phyloP scores from a whole-genome alignment of 805 yeast species.

The baker's yeast (Saccharomyces cerevisiae) region DNA sequence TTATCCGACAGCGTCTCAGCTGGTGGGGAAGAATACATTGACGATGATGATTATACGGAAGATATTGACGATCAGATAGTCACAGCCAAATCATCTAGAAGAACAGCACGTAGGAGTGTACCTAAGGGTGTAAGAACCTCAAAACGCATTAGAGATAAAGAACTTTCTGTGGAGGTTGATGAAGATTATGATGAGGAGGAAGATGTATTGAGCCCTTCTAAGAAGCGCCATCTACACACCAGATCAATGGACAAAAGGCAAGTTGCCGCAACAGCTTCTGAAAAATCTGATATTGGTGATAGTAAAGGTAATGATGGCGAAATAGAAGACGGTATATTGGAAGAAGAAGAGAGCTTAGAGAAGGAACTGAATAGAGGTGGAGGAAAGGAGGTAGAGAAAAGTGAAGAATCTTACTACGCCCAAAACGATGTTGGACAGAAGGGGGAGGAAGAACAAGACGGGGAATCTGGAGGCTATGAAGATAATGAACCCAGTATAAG shows the following conservation, averaged over 20 bases:
- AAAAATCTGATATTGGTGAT: background rate
- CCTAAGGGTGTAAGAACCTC: background rate
- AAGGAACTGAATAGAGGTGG: slow-evolving; percentile 6
- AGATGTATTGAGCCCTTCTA: background rate
- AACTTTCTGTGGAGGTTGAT: background rate
- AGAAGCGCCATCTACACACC: background rate
- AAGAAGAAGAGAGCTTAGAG: slow-evolving; percentile 3
- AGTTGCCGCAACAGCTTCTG: background rate
- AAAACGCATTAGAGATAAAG: background rate
- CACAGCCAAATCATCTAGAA: background rate
- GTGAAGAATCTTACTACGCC: slow-evolving; percentile 9
- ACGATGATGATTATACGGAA: background rate
- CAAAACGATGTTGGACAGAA: slow-evolving; percentile 10
- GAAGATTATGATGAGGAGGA: background rate
- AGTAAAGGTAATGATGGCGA: background rate
- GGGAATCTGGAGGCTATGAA: slow-evolving; percentile 18
- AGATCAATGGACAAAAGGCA: background rate
- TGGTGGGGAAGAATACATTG: background rate
- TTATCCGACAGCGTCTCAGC: background rate
- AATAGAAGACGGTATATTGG: background rate
- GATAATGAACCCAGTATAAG: slow-evolving; percentile 7
- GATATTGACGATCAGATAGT: background rate
- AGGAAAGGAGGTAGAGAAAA: slow-evolving; percentile 6
- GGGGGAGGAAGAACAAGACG: slow-evolving; percentile 18
- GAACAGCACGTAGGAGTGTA: background rate